phyloP scores from a whole-genome alignment of 176 grass and related monocot species.

The Eleusine coracana region DNA sequence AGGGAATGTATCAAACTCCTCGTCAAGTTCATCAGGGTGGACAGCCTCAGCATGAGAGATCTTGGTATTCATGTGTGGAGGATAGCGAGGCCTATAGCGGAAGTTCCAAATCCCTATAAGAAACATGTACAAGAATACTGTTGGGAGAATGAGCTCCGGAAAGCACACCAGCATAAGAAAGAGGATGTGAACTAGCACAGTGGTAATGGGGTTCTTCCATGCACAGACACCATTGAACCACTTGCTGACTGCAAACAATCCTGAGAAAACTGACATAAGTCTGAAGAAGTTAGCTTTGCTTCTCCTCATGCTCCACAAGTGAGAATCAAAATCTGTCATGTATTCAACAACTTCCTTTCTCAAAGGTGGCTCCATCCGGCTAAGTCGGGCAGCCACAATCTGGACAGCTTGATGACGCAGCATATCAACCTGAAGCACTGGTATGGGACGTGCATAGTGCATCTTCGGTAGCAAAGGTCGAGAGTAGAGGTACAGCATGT shows the following conservation, averaged over 20 bases:
- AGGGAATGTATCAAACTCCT: conserved; percentile 94
- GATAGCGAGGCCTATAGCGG: conserved; percentile 80
- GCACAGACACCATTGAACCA: conserved; percentile 86
- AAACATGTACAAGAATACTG: conserved; percentile 93
- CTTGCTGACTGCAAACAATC: conserved; percentile 69
- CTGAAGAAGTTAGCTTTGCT: conserved; percentile 98
- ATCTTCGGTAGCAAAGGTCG: conserved; percentile 91
- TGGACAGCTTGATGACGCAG: conserved; percentile 87
- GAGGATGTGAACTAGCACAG: conserved; percentile 87
- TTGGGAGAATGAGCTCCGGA: conserved; percentile 88
- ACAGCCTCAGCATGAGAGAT: conserved; percentile 90
- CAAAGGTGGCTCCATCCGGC: conserved; percentile 91
- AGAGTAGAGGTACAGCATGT: conserved; percentile 87
- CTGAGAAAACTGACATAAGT: conserved; percentile 91
- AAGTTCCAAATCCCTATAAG: conserved; percentile 97
- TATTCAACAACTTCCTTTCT: conserved; percentile 98
- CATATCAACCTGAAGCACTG: conserved; percentile 82
- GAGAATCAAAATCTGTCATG: conserved; percentile 89
- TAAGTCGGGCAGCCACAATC: conserved; percentile 84
- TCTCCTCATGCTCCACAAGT: conserved; percentile 96
- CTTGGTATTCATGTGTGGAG: conserved; percentile 99
- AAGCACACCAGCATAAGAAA: conserved; percentile 95
- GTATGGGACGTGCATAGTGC: conserved; percentile 89
- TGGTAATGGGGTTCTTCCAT: conserved; percentile 93
- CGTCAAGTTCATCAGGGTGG: conserved; percentile 85